phyloP scores from a whole-genome alignment of 768 basidiomycete genomes.

The Mrakia gelida region DNA sequence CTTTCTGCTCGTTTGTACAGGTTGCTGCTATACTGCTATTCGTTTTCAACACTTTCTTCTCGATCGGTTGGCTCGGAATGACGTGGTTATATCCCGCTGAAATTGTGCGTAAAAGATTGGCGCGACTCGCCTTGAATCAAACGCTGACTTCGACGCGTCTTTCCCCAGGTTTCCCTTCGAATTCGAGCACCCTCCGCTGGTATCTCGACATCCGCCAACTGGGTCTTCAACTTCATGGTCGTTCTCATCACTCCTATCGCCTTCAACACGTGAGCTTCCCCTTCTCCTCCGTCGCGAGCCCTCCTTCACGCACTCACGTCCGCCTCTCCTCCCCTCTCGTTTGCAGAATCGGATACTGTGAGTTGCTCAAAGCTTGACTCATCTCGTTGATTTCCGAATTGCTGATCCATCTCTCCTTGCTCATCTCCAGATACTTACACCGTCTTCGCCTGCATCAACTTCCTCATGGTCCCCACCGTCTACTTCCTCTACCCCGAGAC shows the following conservation, averaged over 20 bases:
- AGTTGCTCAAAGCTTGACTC: not conserved
- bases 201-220: constrained; percentile 55
- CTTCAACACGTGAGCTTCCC: not conserved
- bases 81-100: constrained; percentile 71
- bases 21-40: constrained; percentile 57
- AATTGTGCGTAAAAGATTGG: constrained; percentile 50
- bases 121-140: constrained; percentile 36
- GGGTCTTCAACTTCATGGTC: constrained; percentile 34
- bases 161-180: not conserved
- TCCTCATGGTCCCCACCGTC: constrained; percentile 35
- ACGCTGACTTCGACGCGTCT: not conserved
- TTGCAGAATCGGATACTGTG: not conserved
- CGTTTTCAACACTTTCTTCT: constrained; percentile 69
- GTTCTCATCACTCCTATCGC: constrained; percentile 9
- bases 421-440: constrained; percentile 26
- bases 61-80: constrained; percentile 66
- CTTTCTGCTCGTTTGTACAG: no score
- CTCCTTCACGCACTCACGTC: not conserved
- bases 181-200: constrained; percentile 34
- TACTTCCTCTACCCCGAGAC: constrained; percentile 34
- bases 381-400: not conserved
- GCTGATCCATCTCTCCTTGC: not conserved
- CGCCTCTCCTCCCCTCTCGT: not conserved
- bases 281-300: not conserved
- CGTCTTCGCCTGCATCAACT: constrained; percentile 36